A percentile compares a stretch with the other conserved stretches of the same genome.
These are phyloP conservation scores for Peltaster fructicola DNA, from an alignment of 2,329 filamentous ascomycete genomes.

Conservation along the genomic window DNA sequence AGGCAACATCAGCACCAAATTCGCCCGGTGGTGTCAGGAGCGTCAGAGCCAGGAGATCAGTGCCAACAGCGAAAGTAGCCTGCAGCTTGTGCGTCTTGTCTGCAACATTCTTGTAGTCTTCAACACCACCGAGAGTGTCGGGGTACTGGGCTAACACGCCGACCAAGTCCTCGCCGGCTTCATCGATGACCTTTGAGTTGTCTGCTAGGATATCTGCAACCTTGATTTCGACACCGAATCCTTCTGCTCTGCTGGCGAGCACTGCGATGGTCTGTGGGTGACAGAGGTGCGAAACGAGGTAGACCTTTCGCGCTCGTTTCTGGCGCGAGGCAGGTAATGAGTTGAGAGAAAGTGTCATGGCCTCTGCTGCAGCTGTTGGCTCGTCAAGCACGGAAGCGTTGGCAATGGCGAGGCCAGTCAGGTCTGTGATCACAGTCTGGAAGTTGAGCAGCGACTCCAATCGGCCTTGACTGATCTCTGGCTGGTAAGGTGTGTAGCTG, in stretches of 20 bases:
- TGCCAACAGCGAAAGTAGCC: conserved; percentile 70
- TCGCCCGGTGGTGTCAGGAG: conserved; percentile 78
- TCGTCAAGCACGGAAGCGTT: conserved; percentile 88
- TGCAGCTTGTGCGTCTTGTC: conserved; percentile 61
- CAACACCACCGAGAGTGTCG: conserved; percentile 66
- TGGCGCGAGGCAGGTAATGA: conserved; percentile 52
- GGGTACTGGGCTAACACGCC: conserved; percentile 93
- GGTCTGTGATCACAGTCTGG: conserved; percentile 78
- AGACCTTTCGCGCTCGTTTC: conserved; percentile 61
- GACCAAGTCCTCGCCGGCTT: conserved; percentile 63
- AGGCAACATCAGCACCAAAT: conserved; percentile 88
- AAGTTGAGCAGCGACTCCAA: conserved; percentile 88
- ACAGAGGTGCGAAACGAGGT: conserved; percentile 63
- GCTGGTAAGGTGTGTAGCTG: conserved; percentile 92
- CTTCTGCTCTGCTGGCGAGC: conserved; percentile 66
- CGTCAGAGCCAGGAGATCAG: conserved; percentile 75
- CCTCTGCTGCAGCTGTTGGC: conserved; percentile 80
- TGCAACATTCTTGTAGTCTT: conserved; percentile 56
- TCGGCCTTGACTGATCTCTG: conserved; percentile 89
- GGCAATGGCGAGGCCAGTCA: conserved; percentile 72
- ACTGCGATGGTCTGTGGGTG: conserved; percentile 79
- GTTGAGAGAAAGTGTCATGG: conserved; percentile 84
- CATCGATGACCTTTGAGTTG: conserved; percentile 47
- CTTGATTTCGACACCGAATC: conserved; percentile 72
- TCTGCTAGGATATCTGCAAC: conserved; percentile 53